phyloP scores from a whole-genome alignment of 2,329 filamentous ascomycete species.

The Aspergillus neotritici region DNA sequence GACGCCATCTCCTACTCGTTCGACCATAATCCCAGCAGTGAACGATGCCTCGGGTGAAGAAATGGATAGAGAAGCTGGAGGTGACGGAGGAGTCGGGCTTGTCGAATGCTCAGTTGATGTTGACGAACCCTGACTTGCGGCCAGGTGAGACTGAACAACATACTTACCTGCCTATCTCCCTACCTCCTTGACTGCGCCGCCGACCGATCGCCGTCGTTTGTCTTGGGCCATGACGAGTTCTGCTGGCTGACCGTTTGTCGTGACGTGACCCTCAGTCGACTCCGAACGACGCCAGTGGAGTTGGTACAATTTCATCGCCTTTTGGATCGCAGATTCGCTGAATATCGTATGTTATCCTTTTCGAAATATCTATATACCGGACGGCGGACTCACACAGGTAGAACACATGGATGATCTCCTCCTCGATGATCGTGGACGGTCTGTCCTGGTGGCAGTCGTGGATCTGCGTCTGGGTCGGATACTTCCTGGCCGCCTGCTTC shows the following conservation, averaged over 20 bases:
- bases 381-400: conserved; percentile 19
- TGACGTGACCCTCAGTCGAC: conserved; percentile 55
- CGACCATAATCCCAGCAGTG: background rate
- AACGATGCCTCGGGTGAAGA: conserved; percentile 25
- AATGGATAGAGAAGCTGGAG: conserved; percentile 54
- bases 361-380: no score
- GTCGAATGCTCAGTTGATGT: conserved; percentile 73
- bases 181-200: conserved; percentile 1
- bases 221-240: conserved; percentile 4
- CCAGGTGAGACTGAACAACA: conserved; percentile 39
- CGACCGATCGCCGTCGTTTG: background rate
- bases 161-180: conserved; percentile 3
- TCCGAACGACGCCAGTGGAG: conserved; percentile 75
- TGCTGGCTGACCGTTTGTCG: conserved; percentile 9
- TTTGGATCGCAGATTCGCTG: conserved; percentile 80
- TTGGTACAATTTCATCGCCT: conserved; percentile 80
- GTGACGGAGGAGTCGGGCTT: conserved; percentile 72
- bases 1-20: no score
- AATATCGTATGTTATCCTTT: conserved; percentile 55
- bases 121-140: conserved; percentile 78
- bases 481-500: conserved; percentile 69
- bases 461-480: conserved; percentile 84
- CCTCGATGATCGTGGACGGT: conserved; percentile 69
- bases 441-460: conserved; percentile 89
- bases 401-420: conserved; percentile 92